Evolutionary conservation across 495 filamentous ascomycete genomes (phyloP).

Genomic region (Penicillium coffeae): DNA sequence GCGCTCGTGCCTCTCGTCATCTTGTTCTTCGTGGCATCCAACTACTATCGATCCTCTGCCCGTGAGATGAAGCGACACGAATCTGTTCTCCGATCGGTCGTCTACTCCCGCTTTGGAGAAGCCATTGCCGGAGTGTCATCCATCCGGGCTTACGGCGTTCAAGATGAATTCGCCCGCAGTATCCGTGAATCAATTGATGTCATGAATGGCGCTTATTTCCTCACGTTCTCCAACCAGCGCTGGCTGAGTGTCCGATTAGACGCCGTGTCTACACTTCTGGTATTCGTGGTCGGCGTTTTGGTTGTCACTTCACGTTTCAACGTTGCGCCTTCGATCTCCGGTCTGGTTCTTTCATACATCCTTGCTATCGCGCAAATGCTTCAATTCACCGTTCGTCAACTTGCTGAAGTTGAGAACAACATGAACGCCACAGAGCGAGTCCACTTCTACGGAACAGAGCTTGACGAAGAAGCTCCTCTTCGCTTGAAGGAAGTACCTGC

Average conservation of each 20-base stretch:
- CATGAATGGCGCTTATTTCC: slow-evolving; percentile 91
- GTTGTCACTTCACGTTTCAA: slow-evolving; percentile 93
- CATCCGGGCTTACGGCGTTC: slow-evolving; percentile 84
- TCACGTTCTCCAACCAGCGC: slow-evolving; percentile 90
- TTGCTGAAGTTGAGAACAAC: slow-evolving; percentile 94
- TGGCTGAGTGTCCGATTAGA: slow-evolving; percentile 88
- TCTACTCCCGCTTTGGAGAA: slow-evolving; percentile 91
- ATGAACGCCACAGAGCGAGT: slow-evolving; percentile 96
- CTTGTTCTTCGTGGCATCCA: slow-evolving; percentile 76
- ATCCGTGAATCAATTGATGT: slow-evolving; percentile 71
- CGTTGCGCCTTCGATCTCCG: slow-evolving; percentile 77
- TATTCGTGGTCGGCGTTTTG: slow-evolving; percentile 83
- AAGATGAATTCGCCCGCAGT: slow-evolving; percentile 65
- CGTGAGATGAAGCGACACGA: slow-evolving; percentile 94
- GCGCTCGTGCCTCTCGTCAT: slow-evolving; percentile 78
- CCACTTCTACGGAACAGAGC: slow-evolving; percentile 81
- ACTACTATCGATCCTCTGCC: slow-evolving; percentile 87
- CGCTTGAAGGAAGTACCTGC: slow-evolving; percentile 61
- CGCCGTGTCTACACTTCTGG: slow-evolving; percentile 71
- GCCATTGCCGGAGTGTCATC: slow-evolving; percentile 76
- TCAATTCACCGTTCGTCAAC: slow-evolving; percentile 89
- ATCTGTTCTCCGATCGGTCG: slow-evolving; percentile 74
- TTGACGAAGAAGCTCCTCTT: slow-evolving; percentile 85
- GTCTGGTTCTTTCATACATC: slow-evolving; percentile 88
- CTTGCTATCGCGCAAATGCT: slow-evolving; percentile 93